Conservation (phyloP, 805 yeast species). For the Candida nitratophila region DNA sequence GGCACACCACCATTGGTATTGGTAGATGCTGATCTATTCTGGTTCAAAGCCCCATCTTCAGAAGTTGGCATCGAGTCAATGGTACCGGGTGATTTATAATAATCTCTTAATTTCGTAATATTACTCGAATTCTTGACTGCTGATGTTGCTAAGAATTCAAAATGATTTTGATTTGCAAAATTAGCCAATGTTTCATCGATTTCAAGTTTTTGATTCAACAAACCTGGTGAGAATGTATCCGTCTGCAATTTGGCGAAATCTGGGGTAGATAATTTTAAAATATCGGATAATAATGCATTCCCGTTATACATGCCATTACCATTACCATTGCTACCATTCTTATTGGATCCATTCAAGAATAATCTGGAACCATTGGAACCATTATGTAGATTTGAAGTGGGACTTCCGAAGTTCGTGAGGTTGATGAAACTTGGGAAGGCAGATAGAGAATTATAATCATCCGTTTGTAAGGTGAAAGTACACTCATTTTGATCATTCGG, state of each 20-base stretch:
- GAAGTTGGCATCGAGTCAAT: background rate
- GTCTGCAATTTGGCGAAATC: background rate
- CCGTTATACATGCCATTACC: no score
- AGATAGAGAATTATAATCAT: background rate
- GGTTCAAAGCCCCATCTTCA: background rate
- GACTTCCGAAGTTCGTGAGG: background rate
- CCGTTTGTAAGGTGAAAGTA: background rate
- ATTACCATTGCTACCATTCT: no score
- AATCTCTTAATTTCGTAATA: slow-evolving; percentile 1
- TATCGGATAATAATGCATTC: background rate
- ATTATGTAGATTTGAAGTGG: background rate
- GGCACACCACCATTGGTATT: no score
- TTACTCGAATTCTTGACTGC: slow-evolving; percentile 9
- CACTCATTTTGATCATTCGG: background rate
- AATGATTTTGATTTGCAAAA: slow-evolving; percentile 10
- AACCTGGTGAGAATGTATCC: background rate
- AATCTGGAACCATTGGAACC: background rate
- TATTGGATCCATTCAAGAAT: background rate
- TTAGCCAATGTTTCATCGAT: slow-evolving; percentile 8
- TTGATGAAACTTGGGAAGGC: background rate
- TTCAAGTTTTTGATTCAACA: slow-evolving; percentile 3
- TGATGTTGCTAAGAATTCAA: slow-evolving; percentile 11
- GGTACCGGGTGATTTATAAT: background rate
- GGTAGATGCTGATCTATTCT: no score
- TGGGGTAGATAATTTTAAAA: background rate